Conservation (phyloP, 305 asterid species). For the Caryopteris hybrid region DNA sequence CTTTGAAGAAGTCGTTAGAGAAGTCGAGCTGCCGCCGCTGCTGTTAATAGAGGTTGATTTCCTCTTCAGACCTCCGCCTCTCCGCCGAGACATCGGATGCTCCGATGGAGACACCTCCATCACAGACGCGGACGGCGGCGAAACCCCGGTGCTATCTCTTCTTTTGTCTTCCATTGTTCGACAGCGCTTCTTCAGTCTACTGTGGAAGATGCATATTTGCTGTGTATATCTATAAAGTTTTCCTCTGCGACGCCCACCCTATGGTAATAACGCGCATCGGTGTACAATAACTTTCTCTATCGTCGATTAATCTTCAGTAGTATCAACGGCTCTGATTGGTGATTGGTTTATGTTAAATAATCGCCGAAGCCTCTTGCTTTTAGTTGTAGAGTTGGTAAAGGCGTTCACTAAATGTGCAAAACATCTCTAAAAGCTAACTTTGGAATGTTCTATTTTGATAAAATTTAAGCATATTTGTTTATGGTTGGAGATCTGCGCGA, state of each 20-base stretch:
- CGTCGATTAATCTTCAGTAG: neutral
- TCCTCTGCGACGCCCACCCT: slow-evolving; percentile 22
- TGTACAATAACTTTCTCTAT: neutral
- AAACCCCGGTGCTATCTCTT: slow-evolving; percentile 54
- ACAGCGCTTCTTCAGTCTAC: slow-evolving; percentile 35
- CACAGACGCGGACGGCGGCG: slow-evolving; percentile 40
- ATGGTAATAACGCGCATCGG: neutral
- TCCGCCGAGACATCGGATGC: slow-evolving; percentile 56
- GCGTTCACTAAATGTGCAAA: neutral
- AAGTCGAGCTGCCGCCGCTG: slow-evolving; percentile 47
- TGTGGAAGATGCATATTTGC: slow-evolving; percentile 21
- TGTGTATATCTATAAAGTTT: slow-evolving; percentile 16
- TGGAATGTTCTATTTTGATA: no score
- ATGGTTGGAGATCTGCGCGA: no score
- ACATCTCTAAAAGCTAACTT: no score
- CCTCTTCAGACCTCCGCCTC: slow-evolving; percentile 85
- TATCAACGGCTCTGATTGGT: slow-evolving; percentile 15
- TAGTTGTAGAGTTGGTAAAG: neutral
- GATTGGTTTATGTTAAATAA: neutral
- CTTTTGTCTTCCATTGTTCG: slow-evolving; percentile 69
- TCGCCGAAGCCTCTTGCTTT: neutral
- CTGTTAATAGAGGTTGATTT: slow-evolving; percentile 61
- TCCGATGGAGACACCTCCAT: slow-evolving; percentile 40
- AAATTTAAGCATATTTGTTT: no score
- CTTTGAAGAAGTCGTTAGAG: slow-evolving; percentile 60